Base-by-base conservation (phyloP, 1,139 yeast species). In the Pichia sp. region DNA sequence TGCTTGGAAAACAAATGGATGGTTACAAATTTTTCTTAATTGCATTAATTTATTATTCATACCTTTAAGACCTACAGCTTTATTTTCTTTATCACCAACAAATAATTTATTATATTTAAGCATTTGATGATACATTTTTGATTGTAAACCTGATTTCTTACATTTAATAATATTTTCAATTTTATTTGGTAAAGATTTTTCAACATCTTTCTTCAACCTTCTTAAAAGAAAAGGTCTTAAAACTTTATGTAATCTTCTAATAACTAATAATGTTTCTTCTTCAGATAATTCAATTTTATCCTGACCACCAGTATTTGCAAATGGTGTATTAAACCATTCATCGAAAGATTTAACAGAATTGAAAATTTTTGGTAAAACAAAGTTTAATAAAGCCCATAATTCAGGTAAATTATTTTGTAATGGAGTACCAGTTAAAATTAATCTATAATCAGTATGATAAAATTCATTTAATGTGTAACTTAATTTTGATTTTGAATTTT, bases 241-340 rank as follows among this genome's bases (percentile, higher is more conserved):
- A 34, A 89, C 97, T 64, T 87, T 89, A 61, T 89, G 97, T 64
- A 89, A 76, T 76, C 97, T 85, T 65, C 96, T 73, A 58, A 89
- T 90, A 53, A 89, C 83, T 70, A 89, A 79, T 54, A 89, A 71
- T 12, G 92, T 83, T 66, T 89, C 97, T 81, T 89, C 97, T 76
- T 92, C 98, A 2, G 95, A 85, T 53, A 92, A 74, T 55, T 87
- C 97, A 59, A 92, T 80, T 65, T 87, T 89, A 58, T 92, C 98
- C 62, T 85, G 95, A 22, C 89, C 78, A 44, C 98, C 98, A 4
- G 97, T 86, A 58, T 87, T 92, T 2, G 97, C 97, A 67, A 92
- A 92, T 4, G 98, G 98, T 0, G 97, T 92, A 63, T 92, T 92
- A 65, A 92, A 92, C 98, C 98, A 92, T 60, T 92, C 98, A 63